phyloP scores from a whole-genome alignment of 176 grass and related monocot species.

The Saccharum officinarum region DNA sequence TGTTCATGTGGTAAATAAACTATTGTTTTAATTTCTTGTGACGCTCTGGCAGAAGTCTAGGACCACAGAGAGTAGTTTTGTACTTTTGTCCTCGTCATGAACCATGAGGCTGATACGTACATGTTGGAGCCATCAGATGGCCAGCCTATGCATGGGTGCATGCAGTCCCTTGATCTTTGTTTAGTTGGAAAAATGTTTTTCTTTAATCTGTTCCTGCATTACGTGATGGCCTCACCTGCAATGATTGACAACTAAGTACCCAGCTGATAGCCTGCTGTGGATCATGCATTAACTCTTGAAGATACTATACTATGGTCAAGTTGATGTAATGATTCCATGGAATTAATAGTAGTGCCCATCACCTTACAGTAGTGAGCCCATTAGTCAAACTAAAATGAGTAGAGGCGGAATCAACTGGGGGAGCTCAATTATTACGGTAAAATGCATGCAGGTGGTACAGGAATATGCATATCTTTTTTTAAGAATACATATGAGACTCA shows the following conservation, averaged over 20 bases:
- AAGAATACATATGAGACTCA: background rate
- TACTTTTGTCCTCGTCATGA: conserved; percentile 16
- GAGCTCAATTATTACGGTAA: background rate
- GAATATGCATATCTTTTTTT: background rate
- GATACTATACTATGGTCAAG: conserved; percentile 21
- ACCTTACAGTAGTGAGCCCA: background rate
- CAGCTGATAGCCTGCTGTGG: conserved; percentile 23
- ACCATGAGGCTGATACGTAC: conserved; percentile 6
- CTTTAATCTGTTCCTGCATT: background rate
- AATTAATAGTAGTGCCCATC: conserved; percentile 3
- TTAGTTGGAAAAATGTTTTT: background rate
- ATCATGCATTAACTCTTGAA: conserved; percentile 4
- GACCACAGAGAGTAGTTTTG: background rate
- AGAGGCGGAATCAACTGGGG: background rate
- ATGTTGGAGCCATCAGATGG: background rate
- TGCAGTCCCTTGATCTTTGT: conserved; percentile 28
- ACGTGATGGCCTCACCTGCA: conserved; percentile 64
- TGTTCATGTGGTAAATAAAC: conserved; percentile 38
- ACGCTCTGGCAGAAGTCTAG: background rate
- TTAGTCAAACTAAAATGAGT: conserved; percentile 23
- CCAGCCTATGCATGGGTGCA: conserved; percentile 21
- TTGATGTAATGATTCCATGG: conserved; percentile 9
- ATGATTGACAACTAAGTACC: conserved; percentile 38
- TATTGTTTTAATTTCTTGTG: background rate
- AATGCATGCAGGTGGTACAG: background rate